Evolutionary conservation across 306 rosid species (phyloP).

Genomic region (Gastrolobium villosum): DNA sequence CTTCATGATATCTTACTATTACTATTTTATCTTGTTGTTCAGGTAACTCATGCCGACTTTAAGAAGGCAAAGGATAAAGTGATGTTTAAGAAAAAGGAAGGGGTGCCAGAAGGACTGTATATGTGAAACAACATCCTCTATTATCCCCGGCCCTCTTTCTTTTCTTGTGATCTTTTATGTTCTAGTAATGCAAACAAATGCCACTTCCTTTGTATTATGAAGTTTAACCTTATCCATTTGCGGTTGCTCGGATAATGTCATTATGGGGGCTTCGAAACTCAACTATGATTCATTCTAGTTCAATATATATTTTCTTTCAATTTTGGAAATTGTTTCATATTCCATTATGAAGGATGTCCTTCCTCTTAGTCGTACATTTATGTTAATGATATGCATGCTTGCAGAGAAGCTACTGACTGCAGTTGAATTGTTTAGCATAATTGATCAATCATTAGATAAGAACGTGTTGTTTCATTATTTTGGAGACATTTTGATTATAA

Average conservation of each 20-base stretch:
- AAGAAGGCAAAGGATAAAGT: constrained; percentile 99
- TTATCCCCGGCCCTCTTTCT: neutral
- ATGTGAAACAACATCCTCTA: constrained; percentile 65
- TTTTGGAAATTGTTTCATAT: constrained; percentile 1
- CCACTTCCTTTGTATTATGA: constrained; percentile 34
- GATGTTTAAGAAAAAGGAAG: constrained; percentile 99
- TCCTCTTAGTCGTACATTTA: neutral
- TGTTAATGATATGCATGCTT: neutral
- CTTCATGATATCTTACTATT: neutral
- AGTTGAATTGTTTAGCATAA: neutral
- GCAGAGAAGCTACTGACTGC: neutral
- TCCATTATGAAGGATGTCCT: neutral
- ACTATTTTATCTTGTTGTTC: constrained; percentile 33
- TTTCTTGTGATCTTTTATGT: constrained; percentile 4
- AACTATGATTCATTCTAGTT: constrained; percentile 33
- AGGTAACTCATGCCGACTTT: constrained; percentile 92
- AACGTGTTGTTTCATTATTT: neutral
- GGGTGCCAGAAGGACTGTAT: constrained; percentile 96
- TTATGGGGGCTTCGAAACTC: constrained; percentile 36
- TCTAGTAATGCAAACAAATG: constrained; percentile 27
- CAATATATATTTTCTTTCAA: constrained; percentile 17
- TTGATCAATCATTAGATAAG: neutral
- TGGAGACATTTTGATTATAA: neutral
- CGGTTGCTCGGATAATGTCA: constrained; percentile 19
- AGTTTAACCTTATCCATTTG: constrained; percentile 18